Evolutionary conservation across 2,329 filamentous ascomycete genomes (phyloP), one percentile per base, ranked within the genome.

Genomic region (Thyridium curvatum): DNA sequence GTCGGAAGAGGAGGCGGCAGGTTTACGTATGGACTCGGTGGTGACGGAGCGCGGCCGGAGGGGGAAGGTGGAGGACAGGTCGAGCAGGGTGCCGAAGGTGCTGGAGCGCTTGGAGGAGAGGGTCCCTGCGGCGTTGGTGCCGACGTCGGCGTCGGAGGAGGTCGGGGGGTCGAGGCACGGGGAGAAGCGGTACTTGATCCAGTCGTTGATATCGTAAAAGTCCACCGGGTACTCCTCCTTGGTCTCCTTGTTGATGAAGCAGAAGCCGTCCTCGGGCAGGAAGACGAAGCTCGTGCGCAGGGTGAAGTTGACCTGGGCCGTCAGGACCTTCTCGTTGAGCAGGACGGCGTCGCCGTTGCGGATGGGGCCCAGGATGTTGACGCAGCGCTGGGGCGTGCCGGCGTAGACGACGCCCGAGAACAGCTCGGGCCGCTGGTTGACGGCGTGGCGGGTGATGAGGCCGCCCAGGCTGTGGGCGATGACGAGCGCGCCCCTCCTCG

Each of bases 271-370:
- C 41, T 95, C 83, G 0, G 91, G 91, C 1, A 97, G 71, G 8
- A 96, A 79, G 10, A 82, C 79, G 53, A 86, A 96, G 32, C 82
- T 90, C 0, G 89, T 94, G 8, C 91, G 77, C 36, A 97, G 80
- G 0, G 85, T 89, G 53, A 97, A 95, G 61, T 94, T 94, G 50
- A 95, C 90, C 54, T 93, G 86, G 0, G 91, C 89, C 1, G 89
- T 95, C 13, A 97, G 72, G 1, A 96, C 84, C 47, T 87, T 86
- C 44, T 89, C 89, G 52, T 90, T 94, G 42, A 96, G 71, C 1
- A 95, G 72, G 1, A 96, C 89, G 14, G 90, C 86, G 54, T 97
- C 90, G n/a, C 90, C 90, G 51, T 94, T 91, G 29, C 90, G 81
- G 12, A 97, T 60, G 1, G 90, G 90, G 0, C 91, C 91, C 4